Base-by-base conservation (phyloP, 306 rosid genomes). In the Dryas octopetala region DNA sequence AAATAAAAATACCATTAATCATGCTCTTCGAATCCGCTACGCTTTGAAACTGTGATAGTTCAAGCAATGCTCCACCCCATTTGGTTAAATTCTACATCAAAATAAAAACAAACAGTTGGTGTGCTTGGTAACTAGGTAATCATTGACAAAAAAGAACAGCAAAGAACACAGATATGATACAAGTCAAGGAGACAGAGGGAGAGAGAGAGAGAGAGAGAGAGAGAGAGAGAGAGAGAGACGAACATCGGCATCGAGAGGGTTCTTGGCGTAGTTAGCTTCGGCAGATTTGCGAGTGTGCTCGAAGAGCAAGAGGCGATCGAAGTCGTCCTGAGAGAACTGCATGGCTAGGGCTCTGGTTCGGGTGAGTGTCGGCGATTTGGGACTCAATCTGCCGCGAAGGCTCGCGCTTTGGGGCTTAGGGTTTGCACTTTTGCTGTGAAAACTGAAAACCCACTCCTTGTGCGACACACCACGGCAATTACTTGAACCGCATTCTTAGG, bases 51-150 rank as follows among this genome's bases (percentile, higher is more conserved):
- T 87, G 88, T 4, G 98, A 87, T 45, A 91, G 78, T 72, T 93
- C 98, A 11, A 93, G 89, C 79, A 93, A 74, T 14, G 97, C 87
- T 50, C 87, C 89, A 19, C 86, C 98, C 98, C 93, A 91, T 68
- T 82, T 91, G 17, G 92, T 85, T 70, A 91, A 76, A 82, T 89
- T 91, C 98, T 93, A 86, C 53, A 81, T 16, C 15, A 1, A 19
- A 68, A 13, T 8, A 9, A 28, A 9, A 53, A 19, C 17, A 4
- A n/a, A 28, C 38, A 32, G 38, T 32, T 32, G 38, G 38, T 32
- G 38, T 32, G 38, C 38, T 32, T 32, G 38, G 38, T 32, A 32
- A 32, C 38, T 32, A 32, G 38, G 38, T 23, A 23, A 23, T 23
- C 23, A 23, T 23, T 23, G 23, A 0, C 0, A 23, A 23, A 23